Conservation (phyloP, 164 flowering plant species). For the Hamamelis virginiana region DNA sequence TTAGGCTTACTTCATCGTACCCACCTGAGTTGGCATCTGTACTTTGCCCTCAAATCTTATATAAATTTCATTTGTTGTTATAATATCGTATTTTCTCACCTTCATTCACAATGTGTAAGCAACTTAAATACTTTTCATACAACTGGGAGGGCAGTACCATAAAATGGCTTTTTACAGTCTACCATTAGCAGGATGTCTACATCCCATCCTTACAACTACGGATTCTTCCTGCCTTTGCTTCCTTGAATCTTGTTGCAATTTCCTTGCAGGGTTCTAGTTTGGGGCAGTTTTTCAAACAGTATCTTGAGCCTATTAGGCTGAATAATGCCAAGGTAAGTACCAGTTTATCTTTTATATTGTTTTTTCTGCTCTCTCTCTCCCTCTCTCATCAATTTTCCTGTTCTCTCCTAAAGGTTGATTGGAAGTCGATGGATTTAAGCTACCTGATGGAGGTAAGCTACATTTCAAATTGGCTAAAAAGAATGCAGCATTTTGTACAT, state of each 20-base stretch:
- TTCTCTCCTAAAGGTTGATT: constrained; percentile 58
- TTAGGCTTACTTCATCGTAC: no score
- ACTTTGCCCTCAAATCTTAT: no score
- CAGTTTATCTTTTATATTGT: not conserved
- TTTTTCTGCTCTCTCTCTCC: not conserved
- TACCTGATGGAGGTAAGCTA: constrained; percentile 75
- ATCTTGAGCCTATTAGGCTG: constrained; percentile 88
- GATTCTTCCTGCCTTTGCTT: not conserved
- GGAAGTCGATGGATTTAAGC: constrained; percentile 91
- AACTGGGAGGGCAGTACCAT: not conserved
- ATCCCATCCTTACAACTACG: not conserved
- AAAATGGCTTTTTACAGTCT: not conserved
- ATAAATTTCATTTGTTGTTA: no score
- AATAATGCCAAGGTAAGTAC: constrained; percentile 73
- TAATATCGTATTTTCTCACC: not conserved
- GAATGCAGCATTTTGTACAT: constrained; percentile 2
- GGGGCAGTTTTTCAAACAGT: constrained; percentile 92
- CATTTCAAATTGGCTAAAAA: not conserved
- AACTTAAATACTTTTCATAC: not conserved
- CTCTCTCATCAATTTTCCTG: constrained; percentile 1
- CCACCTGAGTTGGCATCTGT: no score
- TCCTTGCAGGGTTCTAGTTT: constrained; percentile 83
- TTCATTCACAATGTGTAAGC: not conserved
- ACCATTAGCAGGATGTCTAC: not conserved
- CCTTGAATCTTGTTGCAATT: constrained; percentile 2